phyloP scores from a whole-genome alignment of 768 basidiomycete genomes.

The Podaxis sp. region DNA sequence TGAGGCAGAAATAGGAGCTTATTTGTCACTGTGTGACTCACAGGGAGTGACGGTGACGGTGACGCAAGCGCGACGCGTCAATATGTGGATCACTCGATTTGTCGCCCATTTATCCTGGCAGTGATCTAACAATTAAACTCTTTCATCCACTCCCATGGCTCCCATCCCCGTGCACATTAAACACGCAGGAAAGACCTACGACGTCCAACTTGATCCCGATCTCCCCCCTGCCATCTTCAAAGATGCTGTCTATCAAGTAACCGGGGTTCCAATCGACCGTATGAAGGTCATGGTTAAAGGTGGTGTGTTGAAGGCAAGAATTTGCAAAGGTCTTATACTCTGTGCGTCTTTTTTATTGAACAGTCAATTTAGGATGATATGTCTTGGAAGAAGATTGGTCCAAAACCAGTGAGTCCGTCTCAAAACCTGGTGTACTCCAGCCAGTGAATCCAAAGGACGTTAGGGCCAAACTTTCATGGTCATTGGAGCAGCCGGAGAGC shows the following conservation, averaged over 20 bases:
- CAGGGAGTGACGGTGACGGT: not conserved
- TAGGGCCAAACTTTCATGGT: constrained; percentile 91
- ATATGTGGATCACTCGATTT: constrained; percentile 12
- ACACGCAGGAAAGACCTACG: constrained; percentile 80
- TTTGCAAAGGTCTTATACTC: not conserved
- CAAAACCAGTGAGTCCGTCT: constrained; percentile 65
- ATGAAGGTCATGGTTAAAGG: constrained; percentile 99
- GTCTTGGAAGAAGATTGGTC: constrained; percentile 78
- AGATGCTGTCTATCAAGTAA: constrained; percentile 73
- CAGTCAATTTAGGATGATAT: constrained; percentile 67
- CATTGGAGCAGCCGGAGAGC: constrained; percentile 89
- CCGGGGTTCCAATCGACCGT: constrained; percentile 84
- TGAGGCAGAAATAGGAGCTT: not conserved
- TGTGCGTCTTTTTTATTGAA: not conserved
- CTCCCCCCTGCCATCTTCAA: constrained; percentile 75
- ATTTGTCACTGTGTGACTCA: not conserved
- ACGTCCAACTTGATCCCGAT: constrained; percentile 71
- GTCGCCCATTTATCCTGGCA: not conserved
- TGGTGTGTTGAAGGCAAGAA: constrained; percentile 78
- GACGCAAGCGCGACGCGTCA: constrained; percentile 21
- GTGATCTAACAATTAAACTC: not conserved
- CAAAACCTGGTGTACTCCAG: not conserved
- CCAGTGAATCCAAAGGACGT: not conserved
- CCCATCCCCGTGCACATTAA: constrained; percentile 80
- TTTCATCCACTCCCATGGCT: constrained; percentile 44